phyloP scores from a whole-genome alignment of 1,284 basidiomycete species.

The Ceratobasidium sp. region DNA sequence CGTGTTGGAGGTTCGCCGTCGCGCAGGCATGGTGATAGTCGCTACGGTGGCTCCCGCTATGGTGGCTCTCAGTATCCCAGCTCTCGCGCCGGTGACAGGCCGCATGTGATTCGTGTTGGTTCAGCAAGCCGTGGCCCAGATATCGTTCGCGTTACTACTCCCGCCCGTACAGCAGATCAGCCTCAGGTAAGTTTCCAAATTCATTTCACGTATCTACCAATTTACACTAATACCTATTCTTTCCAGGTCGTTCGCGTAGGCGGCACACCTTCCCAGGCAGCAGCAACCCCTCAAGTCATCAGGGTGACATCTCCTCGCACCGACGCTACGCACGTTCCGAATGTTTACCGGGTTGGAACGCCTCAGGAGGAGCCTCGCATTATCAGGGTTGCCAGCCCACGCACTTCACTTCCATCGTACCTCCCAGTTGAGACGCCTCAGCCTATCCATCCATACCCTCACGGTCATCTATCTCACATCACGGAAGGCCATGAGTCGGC shows the following conservation, averaged over 20 bases:
- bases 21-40: slow-evolving; percentile 13
- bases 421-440: slow-evolving; percentile 4
- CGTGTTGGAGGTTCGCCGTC: background rate
- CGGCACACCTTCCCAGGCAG: slow-evolving; percentile 15
- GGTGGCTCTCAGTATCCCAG: slow-evolving; percentile 29
- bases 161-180: slow-evolving; percentile 2
- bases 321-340: slow-evolving; percentile 23
- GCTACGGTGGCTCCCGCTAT: slow-evolving; percentile 28
- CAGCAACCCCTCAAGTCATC: slow-evolving; percentile 22
- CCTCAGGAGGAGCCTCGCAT: slow-evolving; percentile 42
- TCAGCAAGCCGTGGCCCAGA: slow-evolving; percentile 32
- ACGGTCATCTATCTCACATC: slow-evolving; percentile 24
- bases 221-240: background rate
- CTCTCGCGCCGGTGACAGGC: slow-evolving; percentile 30
- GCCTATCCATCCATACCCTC: background rate
- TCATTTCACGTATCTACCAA: background rate
- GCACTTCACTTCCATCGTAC: slow-evolving; percentile 31
- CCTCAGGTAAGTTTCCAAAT: slow-evolving; percentile 25
- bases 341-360: slow-evolving; percentile 33
- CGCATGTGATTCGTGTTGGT: slow-evolving; percentile 33
- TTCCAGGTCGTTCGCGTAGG: slow-evolving; percentile 41
- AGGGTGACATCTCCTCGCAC: slow-evolving; percentile 23
- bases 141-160: slow-evolving; percentile 35
- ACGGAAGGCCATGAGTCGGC: slow-evolving; percentile 22
- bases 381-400: slow-evolving; percentile 33